These are phyloP conservation scores for Hymenoscyphus salicellus DNA, from an alignment of 2,329 filamentous ascomycete genomes.

Conservation along the genomic window DNA sequence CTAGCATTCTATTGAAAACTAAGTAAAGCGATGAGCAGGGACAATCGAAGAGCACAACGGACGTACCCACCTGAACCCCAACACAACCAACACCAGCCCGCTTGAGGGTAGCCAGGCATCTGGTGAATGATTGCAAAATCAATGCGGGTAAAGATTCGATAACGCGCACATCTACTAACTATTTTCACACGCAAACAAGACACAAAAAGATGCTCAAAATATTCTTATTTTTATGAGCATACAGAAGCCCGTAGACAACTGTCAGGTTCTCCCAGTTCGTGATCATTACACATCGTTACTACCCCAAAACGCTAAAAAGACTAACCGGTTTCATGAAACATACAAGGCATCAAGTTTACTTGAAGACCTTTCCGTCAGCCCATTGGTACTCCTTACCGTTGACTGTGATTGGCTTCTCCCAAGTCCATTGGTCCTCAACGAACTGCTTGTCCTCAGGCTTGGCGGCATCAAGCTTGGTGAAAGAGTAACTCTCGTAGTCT, in stretches of 20 bases:
- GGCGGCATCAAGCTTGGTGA: constrained; percentile 90
- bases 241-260: constrained; percentile 14
- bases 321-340: constrained; percentile 17
- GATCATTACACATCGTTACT: constrained; percentile 24
- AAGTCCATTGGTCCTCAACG: constrained; percentile 83
- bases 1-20: too few relatives aligned
- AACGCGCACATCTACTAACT: not conserved
- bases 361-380: constrained; percentile 97
- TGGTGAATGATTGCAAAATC: too few relatives aligned
- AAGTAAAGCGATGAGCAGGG: too few relatives aligned
- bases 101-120: too few relatives aligned
- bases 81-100: too few relatives aligned
- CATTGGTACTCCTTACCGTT: constrained; percentile 86
- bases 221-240: constrained; percentile 19
- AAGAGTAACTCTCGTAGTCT: constrained; percentile 93
- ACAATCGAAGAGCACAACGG: too few relatives aligned
- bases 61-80: too few relatives aligned
- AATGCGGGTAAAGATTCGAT: too few relatives aligned
- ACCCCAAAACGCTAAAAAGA: constrained; percentile 24
- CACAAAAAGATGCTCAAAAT: constrained; percentile 6
- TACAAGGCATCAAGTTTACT: constrained; percentile 58
- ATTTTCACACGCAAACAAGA: not conserved
- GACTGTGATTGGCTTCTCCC: constrained; percentile 79
- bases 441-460: constrained; percentile 82
- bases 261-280: constrained; percentile 18